These are phyloP conservation scores for Acanthochlamys bracteata DNA, from an alignment of 106 monocot genomes.

Conservation along the genomic window DNA sequence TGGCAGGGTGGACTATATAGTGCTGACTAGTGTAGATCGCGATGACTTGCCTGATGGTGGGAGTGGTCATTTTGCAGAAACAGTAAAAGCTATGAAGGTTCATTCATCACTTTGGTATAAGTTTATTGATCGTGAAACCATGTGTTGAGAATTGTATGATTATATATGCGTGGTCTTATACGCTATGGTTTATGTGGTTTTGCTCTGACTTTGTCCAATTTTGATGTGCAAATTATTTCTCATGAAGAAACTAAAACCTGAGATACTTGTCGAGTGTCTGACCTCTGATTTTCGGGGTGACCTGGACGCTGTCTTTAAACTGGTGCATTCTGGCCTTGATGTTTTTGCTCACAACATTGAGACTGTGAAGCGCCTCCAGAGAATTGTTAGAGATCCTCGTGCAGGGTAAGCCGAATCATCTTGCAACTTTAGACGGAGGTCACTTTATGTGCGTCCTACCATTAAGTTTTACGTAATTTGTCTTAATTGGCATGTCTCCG, in stretches of 20 bases:
- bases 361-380: slow-evolving; percentile 79
- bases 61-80: slow-evolving; percentile 86
- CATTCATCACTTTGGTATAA: neutral
- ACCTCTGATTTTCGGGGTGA: slow-evolving; percentile 97
- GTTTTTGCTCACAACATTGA: slow-evolving; percentile 99
- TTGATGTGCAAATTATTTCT: no score
- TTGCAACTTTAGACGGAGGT: no score
- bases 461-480: no score
- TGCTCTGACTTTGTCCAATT: no score
- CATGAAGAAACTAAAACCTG: slow-evolving; percentile 67
- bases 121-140: neutral
- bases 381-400: slow-evolving; percentile 88
- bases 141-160: no score
- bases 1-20: slow-evolving; percentile 89
- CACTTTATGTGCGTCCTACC: no score
- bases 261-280: slow-evolving; percentile 85
- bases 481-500: no score
- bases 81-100: slow-evolving; percentile 83
- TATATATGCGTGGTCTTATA: no score
- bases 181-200: no score
- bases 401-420: slow-evolving; percentile 47
- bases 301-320: slow-evolving; percentile 52
- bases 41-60: slow-evolving; percentile 99
- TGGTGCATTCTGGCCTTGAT: slow-evolving; percentile 68
- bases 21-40: slow-evolving; percentile 92